Evolutionary conservation across 768 basidiomycete species (phyloP).

Genomic region (Hirschioporus abietinus): DNA sequence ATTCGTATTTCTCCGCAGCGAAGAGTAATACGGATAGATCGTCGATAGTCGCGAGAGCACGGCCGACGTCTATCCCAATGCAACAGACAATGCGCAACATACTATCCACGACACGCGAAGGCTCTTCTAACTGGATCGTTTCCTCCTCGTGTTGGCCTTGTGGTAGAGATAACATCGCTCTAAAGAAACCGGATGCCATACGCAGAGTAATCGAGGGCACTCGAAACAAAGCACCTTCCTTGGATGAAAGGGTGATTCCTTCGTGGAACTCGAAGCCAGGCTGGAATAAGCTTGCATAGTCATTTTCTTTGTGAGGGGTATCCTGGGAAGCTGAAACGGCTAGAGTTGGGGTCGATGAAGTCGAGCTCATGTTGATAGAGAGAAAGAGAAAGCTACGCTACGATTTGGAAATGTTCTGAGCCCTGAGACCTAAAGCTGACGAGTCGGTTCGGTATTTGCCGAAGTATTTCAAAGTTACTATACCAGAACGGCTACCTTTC

Average conservation of each 20-base stretch:
- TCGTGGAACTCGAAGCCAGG: not conserved
- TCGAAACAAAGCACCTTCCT: not conserved
- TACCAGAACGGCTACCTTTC: too few species aligned
- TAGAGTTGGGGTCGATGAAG: not conserved
- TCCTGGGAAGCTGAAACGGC: not conserved
- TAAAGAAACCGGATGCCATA: not conserved
- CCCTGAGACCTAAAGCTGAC: too few species aligned
- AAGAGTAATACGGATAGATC: conserved; percentile 32
- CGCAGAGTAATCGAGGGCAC: not conserved
- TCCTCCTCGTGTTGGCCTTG: not conserved
- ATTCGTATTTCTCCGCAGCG: conserved; percentile 42
- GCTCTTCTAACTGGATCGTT: not conserved
- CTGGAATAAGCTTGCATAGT: not conserved
- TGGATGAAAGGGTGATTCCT: not conserved
- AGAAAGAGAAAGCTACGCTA: too few species aligned
- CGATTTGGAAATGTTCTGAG: too few species aligned
- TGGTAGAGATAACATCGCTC: not conserved
- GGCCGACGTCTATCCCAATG: conserved; percentile 31
- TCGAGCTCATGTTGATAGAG: too few species aligned
- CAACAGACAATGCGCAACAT: not conserved
- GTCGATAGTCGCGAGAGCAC: conserved; percentile 34
- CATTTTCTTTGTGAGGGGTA: not conserved
- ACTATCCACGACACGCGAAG: not conserved
- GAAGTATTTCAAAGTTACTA: too few species aligned
- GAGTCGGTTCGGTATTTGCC: too few species aligned